These are phyloP conservation scores for Phylloporus sp. DNA, from an alignment of 768 basidiomycete species.

Conservation along the genomic window DNA sequence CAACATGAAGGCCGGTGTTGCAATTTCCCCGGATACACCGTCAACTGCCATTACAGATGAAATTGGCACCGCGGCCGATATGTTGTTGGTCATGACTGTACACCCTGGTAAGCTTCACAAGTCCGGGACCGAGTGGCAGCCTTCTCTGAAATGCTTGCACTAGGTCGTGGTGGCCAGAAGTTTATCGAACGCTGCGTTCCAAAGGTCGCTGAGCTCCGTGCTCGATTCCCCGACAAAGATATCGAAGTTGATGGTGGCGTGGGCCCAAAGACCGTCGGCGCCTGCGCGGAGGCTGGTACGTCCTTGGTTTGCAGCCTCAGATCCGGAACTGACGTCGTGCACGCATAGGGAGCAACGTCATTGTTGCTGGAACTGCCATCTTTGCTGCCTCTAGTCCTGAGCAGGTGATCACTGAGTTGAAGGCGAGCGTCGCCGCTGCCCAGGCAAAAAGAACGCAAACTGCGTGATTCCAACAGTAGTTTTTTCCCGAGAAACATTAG, in stretches of 20 bases:
- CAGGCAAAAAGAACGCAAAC: slow-evolving; percentile 42
- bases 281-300: slow-evolving; percentile 85
- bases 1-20: slow-evolving; percentile 91
- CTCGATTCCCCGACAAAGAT: slow-evolving; percentile 88
- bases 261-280: slow-evolving; percentile 82
- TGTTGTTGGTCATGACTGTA: slow-evolving; percentile 98
- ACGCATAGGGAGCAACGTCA: slow-evolving; percentile 85
- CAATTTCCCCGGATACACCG: slow-evolving; percentile 94
- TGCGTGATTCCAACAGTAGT: slow-evolving; percentile 1
- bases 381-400: slow-evolving; percentile 79
- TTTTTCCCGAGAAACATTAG: slow-evolving; percentile 18
- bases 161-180: slow-evolving; percentile 93
- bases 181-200: slow-evolving; percentile 90
- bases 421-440: slow-evolving; percentile 62
- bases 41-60: slow-evolving; percentile 83
- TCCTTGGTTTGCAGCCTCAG: background rate
- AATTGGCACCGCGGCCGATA: slow-evolving; percentile 78
- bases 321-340: background rate
- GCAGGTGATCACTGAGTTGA: slow-evolving; percentile 68
- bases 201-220: slow-evolving; percentile 87
- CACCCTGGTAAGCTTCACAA: slow-evolving; percentile 62
- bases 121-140: background rate
- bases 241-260: slow-evolving; percentile 99
- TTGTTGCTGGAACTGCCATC: slow-evolving; percentile 96
- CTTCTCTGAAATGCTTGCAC: background rate